These are phyloP conservation scores for Eucalyptus erythrocorys DNA, from an alignment of 345 rosid species.

Conservation along the genomic window DNA sequence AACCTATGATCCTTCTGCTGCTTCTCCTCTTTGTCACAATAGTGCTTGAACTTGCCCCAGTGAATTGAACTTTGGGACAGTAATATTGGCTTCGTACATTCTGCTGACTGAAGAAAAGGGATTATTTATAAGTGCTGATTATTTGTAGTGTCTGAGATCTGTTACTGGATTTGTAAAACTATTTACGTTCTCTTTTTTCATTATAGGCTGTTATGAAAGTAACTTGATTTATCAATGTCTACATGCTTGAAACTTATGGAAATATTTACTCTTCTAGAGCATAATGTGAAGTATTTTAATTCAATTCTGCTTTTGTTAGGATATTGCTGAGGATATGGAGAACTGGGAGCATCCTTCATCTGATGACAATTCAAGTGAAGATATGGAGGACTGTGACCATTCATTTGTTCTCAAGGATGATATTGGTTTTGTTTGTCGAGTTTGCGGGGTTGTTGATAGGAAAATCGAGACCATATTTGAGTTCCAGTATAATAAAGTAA, in stretches of 20 bases:
- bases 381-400: constrained; percentile 48
- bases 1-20: background rate
- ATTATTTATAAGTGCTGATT: background rate
- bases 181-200: background rate
- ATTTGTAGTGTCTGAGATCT: background rate
- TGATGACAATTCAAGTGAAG: constrained; percentile 7
- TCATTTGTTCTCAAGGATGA: constrained; percentile 78
- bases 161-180: background rate
- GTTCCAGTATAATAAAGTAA: constrained; percentile 67
- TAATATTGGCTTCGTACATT: background rate
- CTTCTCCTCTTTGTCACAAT: background rate
- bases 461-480: constrained; percentile 75
- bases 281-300: background rate
- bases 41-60: background rate
- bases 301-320: constrained; percentile 16
- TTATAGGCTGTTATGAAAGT: background rate
- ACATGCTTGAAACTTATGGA: background rate
- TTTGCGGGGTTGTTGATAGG: constrained; percentile 67
- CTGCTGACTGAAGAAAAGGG: background rate
- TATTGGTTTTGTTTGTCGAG: constrained; percentile 86
- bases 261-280: background rate
- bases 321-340: constrained; percentile 11
- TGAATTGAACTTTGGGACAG: background rate
- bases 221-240: background rate
- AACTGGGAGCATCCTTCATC: constrained; percentile 11